Conservation (phyloP, 257 asterid genomes). For the Verbascum thapsus region DNA sequence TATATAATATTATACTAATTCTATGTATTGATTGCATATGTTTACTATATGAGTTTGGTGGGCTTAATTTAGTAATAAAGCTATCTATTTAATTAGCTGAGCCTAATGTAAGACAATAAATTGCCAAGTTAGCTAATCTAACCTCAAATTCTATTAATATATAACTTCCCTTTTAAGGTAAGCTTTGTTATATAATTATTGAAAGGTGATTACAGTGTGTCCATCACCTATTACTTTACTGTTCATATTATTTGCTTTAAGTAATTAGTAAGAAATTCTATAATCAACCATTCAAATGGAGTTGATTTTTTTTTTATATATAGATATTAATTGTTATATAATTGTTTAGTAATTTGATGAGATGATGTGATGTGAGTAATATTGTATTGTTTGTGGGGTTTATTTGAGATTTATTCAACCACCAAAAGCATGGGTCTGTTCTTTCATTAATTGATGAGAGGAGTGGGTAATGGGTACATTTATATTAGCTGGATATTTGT, state of each 20-base stretch:
- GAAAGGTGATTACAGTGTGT: slow-evolving; percentile 37
- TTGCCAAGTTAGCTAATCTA: slow-evolving; percentile 33
- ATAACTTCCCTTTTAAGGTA: slow-evolving; percentile 53
- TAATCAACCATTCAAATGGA: no score
- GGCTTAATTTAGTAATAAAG: slow-evolving; percentile 29
- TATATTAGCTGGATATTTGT: slow-evolving; percentile 35
- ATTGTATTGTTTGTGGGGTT: slow-evolving; percentile 35
- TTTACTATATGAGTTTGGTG: slow-evolving; percentile 13
- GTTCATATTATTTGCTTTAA: slow-evolving; percentile 4
- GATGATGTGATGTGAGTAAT: slow-evolving; percentile 46
- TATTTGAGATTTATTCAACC: slow-evolving; percentile 37
- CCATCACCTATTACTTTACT: slow-evolving; percentile 23
- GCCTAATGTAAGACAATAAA: slow-evolving; percentile 34
- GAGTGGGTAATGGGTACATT: slow-evolving; percentile 41
- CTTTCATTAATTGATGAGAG: slow-evolving; percentile 37
- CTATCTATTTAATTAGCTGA: slow-evolving; percentile 28
- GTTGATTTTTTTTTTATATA: no score
- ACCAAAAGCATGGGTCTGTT: slow-evolving; percentile 47
- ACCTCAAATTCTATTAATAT: not conserved
- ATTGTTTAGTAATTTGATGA: no score
- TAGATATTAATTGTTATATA: no score
- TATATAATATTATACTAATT: no score
- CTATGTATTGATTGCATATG: not conserved
- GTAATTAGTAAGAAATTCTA: slow-evolving; percentile 30
- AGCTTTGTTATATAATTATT: slow-evolving; percentile 29